Evolutionary conservation across 2,329 filamentous ascomycete species (phyloP).

Genomic region (Aureobasidium lini): DNA sequence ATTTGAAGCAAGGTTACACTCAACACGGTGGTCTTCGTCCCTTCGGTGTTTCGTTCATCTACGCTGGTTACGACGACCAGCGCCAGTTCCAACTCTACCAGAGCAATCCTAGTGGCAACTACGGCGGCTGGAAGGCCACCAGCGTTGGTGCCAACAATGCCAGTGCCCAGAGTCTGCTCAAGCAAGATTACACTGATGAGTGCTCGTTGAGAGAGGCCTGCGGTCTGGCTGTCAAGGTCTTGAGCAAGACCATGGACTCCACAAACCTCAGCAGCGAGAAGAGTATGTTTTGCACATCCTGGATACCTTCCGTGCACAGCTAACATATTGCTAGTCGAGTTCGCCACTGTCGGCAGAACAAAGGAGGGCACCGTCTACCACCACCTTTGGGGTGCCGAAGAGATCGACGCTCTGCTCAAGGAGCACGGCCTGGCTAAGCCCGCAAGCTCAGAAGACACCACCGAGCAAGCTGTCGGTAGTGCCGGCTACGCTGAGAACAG

Average conservation of each 20-base stretch:
- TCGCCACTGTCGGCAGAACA: slow-evolving; percentile 94
- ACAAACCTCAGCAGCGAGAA: slow-evolving; percentile 99
- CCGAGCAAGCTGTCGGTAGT: slow-evolving; percentile 16
- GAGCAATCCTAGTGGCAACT: slow-evolving; percentile 97
- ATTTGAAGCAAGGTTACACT: slow-evolving; percentile 98
- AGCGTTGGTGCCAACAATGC: slow-evolving; percentile 98
- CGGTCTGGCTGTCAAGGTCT: slow-evolving; percentile 92
- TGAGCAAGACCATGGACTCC: slow-evolving; percentile 99
- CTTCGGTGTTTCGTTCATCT: slow-evolving; percentile 99
- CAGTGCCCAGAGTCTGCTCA: slow-evolving; percentile 89
- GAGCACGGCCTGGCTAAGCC: slow-evolving; percentile 66
- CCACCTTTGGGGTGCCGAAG: slow-evolving; percentile 91
- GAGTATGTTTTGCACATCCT: slow-evolving; percentile 52
- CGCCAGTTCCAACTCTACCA: slow-evolving; percentile 98
- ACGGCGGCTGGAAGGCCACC: slow-evolving; percentile 98
- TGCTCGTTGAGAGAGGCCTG: slow-evolving; percentile 94
- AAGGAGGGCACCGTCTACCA: slow-evolving; percentile 96
- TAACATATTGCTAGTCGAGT: slow-evolving; percentile 62
- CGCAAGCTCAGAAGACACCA: slow-evolving; percentile 7
- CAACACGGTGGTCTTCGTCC: slow-evolving; percentile 97
- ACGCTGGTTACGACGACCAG: slow-evolving; percentile 93
- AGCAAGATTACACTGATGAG: slow-evolving; percentile 99
- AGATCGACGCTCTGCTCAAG: slow-evolving; percentile 89
- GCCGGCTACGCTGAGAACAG: slow-evolving; percentile 19
- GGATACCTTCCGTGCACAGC: neutral